A percentile compares a stretch with the other conserved stretches of the same genome.
These are phyloP conservation scores for Aspergillus sclerotiicarbonarius DNA, from an alignment of 495 filamentous ascomycete species.

Conservation along the genomic window DNA sequence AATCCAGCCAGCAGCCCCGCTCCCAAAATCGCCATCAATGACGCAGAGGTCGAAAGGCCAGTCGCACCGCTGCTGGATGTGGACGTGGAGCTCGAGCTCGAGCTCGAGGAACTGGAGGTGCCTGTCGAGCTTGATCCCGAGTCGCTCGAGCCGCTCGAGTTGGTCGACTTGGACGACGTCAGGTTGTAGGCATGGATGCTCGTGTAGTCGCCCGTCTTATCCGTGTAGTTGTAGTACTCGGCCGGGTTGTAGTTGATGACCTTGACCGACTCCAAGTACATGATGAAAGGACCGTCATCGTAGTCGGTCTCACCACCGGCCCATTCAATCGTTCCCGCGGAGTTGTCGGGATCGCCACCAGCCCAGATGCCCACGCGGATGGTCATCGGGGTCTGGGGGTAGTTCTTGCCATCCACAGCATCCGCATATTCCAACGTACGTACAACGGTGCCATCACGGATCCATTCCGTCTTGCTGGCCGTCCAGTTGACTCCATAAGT, in stretches of 20 bases:
- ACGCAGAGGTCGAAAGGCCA: not conserved
- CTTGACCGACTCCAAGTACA: constrained; percentile 56
- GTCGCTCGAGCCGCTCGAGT: not conserved
- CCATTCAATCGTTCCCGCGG: constrained; percentile 60
- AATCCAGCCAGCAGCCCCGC: not conserved
- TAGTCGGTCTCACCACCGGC: constrained; percentile 72
- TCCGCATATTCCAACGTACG: constrained; percentile 63
- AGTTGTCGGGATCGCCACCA: constrained; percentile 69
- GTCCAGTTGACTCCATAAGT: constrained; percentile 89
- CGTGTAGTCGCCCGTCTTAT: constrained; percentile 31
- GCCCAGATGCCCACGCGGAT: constrained; percentile 80
- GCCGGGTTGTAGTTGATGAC: constrained; percentile 40
- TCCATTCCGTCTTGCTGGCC: constrained; percentile 67
- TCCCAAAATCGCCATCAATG: not conserved
- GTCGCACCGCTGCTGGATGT: not conserved
- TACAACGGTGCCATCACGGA: constrained; percentile 68
- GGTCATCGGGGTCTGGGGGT: constrained; percentile 86
- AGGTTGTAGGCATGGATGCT: constrained; percentile 31
- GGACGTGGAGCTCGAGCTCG: not conserved
- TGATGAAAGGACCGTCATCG: constrained; percentile 61
- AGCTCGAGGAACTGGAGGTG: not conserved
- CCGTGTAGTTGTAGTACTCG: constrained; percentile 32
- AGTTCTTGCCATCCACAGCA: constrained; percentile 65
- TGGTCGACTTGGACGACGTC: constrained; percentile 5
- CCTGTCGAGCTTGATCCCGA: not conserved